Evolutionary conservation across 768 basidiomycete species (phyloP).

Genomic region (Exsudoporus frostii): DNA sequence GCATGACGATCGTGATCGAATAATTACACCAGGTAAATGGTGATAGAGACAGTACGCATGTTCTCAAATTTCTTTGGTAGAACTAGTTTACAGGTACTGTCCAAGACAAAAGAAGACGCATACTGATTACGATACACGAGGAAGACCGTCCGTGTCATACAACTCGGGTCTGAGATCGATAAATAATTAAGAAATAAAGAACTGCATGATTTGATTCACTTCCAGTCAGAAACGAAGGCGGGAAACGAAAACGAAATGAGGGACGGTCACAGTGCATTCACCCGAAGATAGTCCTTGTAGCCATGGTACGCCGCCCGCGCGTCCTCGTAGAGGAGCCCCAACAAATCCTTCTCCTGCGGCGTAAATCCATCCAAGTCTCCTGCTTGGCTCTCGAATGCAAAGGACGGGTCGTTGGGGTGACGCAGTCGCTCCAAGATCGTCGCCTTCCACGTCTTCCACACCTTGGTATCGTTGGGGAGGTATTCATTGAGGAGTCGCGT

Average conservation of each 20-base stretch:
- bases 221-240: too few relatives aligned
- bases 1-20: too few relatives aligned
- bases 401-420: not conserved
- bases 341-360: slow-evolving; percentile 6
- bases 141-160: too few relatives aligned
- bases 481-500: slow-evolving; percentile 9
- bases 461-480: slow-evolving; percentile 20
- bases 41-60: not conserved
- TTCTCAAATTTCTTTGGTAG: not conserved
- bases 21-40: too few relatives aligned
- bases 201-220: not conserved
- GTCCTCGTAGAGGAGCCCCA: slow-evolving; percentile 11
- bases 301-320: slow-evolving; percentile 11
- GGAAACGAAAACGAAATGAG: not conserved
- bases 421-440: slow-evolving; percentile 5
- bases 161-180: too few relatives aligned
- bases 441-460: slow-evolving; percentile 22
- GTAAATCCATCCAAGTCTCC: not conserved
- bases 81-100: not conserved
- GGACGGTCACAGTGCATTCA: not conserved
- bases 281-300: slow-evolving; percentile 6
- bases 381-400: not conserved
- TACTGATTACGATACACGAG: not conserved
- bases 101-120: not conserved
- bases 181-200: not conserved